A percentile compares a stretch with the other conserved stretches of the same genome.
Conservation (phyloP, 495 filamentous ascomycete genomes). For the Neurospora cerealis region DNA sequence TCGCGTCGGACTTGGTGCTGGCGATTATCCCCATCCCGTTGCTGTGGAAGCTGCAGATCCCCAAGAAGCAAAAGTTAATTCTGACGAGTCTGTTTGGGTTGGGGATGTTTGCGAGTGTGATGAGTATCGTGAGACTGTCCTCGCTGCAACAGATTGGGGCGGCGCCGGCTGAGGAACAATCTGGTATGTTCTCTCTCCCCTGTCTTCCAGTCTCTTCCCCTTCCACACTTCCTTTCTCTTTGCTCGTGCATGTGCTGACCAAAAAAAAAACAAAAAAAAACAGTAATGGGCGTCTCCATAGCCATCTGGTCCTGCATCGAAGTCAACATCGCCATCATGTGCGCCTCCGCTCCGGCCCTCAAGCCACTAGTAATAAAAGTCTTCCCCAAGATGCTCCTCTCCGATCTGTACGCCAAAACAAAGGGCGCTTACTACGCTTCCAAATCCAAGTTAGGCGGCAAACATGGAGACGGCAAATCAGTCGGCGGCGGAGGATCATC, state of each 20-base stretch:
- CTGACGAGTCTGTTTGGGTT: slow-evolving; percentile 12
- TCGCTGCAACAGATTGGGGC: slow-evolving; percentile 6
- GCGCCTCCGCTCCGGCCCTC: slow-evolving; percentile 38
- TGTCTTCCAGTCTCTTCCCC: not conserved
- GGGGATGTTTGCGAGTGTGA: slow-evolving; percentile 11
- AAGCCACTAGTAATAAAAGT: slow-evolving; percentile 19
- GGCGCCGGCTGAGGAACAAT: slow-evolving; percentile 1
- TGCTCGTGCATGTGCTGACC: not conserved
- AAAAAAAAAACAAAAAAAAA: no score
- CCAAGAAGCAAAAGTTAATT: slow-evolving; percentile 9
- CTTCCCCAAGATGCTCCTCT: slow-evolving; percentile 19
- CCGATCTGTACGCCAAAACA: slow-evolving; percentile 8
- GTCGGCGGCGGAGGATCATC: not conserved
- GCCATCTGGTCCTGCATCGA: slow-evolving; percentile 41
- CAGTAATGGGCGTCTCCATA: slow-evolving; percentile 18
- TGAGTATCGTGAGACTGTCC: slow-evolving; percentile 12
- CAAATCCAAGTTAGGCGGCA: not conserved
- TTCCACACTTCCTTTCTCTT: not conserved
- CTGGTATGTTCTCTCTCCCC: not conserved
- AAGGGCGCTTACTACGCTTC: slow-evolving; percentile 4
- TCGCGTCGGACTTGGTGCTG: slow-evolving; percentile 27
- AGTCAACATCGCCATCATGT: slow-evolving; percentile 39
- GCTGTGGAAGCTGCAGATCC: slow-evolving; percentile 15
- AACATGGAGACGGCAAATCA: not conserved
- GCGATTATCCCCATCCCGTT: slow-evolving; percentile 27